Conservation (phyloP, 179 eudicot species). For the Gypsophila paniculata region DNA sequence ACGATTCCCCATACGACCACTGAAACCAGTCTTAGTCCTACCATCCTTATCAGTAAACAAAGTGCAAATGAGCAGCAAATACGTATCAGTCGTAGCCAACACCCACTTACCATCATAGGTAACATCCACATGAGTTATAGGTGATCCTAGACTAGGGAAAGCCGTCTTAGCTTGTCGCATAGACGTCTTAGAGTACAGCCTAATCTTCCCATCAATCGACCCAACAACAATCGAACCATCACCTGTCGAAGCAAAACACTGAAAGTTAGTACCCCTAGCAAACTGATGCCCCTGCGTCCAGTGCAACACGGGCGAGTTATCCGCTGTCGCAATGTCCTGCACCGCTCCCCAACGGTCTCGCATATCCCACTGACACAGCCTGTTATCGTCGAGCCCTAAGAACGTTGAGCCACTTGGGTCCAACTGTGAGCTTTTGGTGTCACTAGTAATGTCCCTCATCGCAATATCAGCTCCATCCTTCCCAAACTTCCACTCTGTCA, state of each 20-base stretch:
- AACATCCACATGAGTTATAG: constrained; percentile 87
- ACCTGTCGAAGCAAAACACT: constrained; percentile 91
- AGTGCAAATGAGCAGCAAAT: constrained; percentile 85
- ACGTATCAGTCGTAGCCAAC: constrained; percentile 85
- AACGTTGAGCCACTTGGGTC: constrained; percentile 89
- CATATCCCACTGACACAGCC: constrained; percentile 96
- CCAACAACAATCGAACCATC: constrained; percentile 98
- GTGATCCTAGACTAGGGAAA: constrained; percentile 94
- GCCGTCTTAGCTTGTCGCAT: constrained; percentile 98
- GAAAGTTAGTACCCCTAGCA: constrained; percentile 85
- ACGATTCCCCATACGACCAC: constrained; percentile 83
- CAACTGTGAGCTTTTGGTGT: constrained; percentile 72
- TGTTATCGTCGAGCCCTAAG: constrained; percentile 84
- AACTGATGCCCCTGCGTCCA: constrained; percentile 97
- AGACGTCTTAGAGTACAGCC: constrained; percentile 79
- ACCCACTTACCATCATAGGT: constrained; percentile 98
- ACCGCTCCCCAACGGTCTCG: constrained; percentile 75
- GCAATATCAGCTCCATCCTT: constrained; percentile 82
- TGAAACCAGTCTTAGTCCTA: constrained; percentile 79
- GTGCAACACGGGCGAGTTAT: constrained; percentile 64
- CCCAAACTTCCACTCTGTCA: constrained; percentile 87
- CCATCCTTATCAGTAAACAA: constrained; percentile 90
- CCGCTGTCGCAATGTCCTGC: constrained; percentile 46
- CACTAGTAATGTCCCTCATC: constrained; percentile 82
- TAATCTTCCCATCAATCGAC: constrained; percentile 90